These are phyloP conservation scores for Ophiostoma perfectum DNA, from an alignment of 2,329 filamentous ascomycete genomes.

Conservation along the genomic window DNA sequence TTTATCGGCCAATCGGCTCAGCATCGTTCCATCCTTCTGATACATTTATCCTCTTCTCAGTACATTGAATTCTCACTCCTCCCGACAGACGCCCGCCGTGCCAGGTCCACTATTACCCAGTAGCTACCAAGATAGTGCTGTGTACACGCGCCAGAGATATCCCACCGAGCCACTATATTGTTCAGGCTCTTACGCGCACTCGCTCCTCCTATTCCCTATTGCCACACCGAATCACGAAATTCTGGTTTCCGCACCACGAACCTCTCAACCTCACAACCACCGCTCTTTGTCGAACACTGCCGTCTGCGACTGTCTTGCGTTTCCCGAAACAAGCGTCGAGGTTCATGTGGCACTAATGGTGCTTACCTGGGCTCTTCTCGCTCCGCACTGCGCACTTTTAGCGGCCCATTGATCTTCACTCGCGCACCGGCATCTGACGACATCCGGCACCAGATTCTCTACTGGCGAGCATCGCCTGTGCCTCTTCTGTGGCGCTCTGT, in stretches of 20 bases:
- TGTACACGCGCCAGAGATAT: too few relatives aligned
- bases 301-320: background rate
- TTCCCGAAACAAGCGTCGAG: background rate
- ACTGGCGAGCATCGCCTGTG: background rate
- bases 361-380: constrained; percentile 12
- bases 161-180: background rate
- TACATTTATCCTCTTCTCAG: too few relatives aligned
- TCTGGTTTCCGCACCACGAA: background rate
- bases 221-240: background rate
- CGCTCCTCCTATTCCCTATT: background rate
- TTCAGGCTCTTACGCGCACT: constrained; percentile 2
- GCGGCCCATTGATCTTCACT: background rate
- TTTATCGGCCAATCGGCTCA: too few relatives aligned
- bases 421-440: constrained; percentile 3
- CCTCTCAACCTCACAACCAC: background rate
- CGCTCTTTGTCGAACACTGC: background rate
- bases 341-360: constrained; percentile 16
- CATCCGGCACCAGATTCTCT: background rate
- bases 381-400: constrained; percentile 9
- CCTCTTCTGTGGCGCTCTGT: background rate
- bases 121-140: background rate
- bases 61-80: too few relatives aligned
- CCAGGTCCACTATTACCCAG: background rate
- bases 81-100: background rate
- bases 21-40: too few relatives aligned